A percentile compares a stretch with the other conserved stretches of the same genome.
These are phyloP conservation scores for Cadophora luteo-olivacea DNA, from an alignment of 2,329 filamentous ascomycete species.

Conservation along the genomic window DNA sequence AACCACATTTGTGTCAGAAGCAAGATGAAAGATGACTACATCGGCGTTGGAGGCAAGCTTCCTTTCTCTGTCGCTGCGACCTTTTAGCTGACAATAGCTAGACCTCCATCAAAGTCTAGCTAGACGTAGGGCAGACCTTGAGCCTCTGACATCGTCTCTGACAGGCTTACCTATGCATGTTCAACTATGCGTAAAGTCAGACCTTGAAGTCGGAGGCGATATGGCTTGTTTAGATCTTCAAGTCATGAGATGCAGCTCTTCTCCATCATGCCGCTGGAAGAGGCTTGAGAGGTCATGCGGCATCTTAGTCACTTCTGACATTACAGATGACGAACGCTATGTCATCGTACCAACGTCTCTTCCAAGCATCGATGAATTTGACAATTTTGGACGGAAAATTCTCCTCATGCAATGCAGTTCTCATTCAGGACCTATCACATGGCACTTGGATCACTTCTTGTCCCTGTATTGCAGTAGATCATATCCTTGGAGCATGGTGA, in stretches of 20 bases:
- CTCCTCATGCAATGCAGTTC: conserved; percentile 27
- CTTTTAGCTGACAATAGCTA: neutral
- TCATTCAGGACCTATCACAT: conserved; percentile 29
- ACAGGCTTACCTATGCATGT: conserved; percentile 17
- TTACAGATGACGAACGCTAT: conserved; percentile 28
- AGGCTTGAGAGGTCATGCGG: conserved; percentile 28
- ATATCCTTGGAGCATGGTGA: conserved; percentile 21
- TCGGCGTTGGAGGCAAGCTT: neutral
- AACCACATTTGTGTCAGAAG: conserved; percentile 30
- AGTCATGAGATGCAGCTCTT: conserved; percentile 31
- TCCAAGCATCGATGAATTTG: conserved; percentile 27
- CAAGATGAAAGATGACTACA: conserved; percentile 22
- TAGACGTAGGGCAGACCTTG: conserved; percentile 23
- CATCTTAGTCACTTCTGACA: conserved; percentile 31
- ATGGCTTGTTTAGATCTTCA: conserved; percentile 17
- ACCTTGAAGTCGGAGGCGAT: neutral
- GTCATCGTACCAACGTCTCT: conserved; percentile 29
- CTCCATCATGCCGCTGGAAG: conserved; percentile 30
- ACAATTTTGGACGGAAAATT: conserved; percentile 29
- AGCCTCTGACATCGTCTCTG: conserved; percentile 28
- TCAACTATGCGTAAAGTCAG: conserved; percentile 20
- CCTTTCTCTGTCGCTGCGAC: neutral
- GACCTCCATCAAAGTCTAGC: conserved; percentile 27
- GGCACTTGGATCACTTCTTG: conserved; percentile 30
- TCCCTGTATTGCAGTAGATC: conserved; percentile 21